phyloP scores from a whole-genome alignment of 2,329 filamentous ascomycete species.

The Fusarium verrucosum region DNA sequence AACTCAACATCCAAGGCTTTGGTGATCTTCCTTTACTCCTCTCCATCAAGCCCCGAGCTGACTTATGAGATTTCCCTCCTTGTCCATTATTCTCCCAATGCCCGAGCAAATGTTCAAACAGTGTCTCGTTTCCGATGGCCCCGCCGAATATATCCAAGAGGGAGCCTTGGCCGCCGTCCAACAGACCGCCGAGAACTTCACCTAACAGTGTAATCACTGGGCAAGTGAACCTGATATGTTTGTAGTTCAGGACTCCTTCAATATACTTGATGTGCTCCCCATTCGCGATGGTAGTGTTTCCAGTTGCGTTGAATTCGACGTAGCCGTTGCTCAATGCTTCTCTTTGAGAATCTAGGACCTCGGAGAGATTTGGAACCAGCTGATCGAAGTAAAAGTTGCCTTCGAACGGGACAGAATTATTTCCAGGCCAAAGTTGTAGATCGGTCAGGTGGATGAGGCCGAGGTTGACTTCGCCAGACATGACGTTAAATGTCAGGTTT shows the following conservation, averaged over 20 bases:
- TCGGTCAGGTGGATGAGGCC: constrained; percentile 53
- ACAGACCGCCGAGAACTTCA: constrained; percentile 51
- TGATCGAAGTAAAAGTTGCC: constrained; percentile 54
- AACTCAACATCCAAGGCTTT: constrained; percentile 21
- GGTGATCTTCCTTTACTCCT: background rate
- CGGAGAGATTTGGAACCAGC: constrained; percentile 54
- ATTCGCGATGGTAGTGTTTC: constrained; percentile 54
- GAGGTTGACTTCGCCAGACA: constrained; percentile 52
- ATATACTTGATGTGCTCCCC: constrained; percentile 56
- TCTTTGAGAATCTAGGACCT: constrained; percentile 52
- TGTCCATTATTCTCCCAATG: constrained; percentile 46
- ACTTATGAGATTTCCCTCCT: background rate
- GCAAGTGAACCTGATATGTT: constrained; percentile 49
- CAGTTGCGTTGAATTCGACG: constrained; percentile 53
- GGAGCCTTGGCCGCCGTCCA: constrained; percentile 43
- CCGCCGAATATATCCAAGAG: constrained; percentile 50
- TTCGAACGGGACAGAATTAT: constrained; percentile 54
- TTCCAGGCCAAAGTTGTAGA: constrained; percentile 53
- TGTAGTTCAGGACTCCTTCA: constrained; percentile 55
- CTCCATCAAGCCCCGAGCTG: background rate
- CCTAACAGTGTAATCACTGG: constrained; percentile 52
- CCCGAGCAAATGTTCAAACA: constrained; percentile 50
- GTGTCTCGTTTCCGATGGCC: constrained; percentile 52
- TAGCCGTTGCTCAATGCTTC: constrained; percentile 51
- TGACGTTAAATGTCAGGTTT: constrained; percentile 57